Evolutionary conservation across 1,284 basidiomycete genomes (phyloP), one percentile per base, ranked within the genome.

Genomic region (Retiboletus fuscus): DNA sequence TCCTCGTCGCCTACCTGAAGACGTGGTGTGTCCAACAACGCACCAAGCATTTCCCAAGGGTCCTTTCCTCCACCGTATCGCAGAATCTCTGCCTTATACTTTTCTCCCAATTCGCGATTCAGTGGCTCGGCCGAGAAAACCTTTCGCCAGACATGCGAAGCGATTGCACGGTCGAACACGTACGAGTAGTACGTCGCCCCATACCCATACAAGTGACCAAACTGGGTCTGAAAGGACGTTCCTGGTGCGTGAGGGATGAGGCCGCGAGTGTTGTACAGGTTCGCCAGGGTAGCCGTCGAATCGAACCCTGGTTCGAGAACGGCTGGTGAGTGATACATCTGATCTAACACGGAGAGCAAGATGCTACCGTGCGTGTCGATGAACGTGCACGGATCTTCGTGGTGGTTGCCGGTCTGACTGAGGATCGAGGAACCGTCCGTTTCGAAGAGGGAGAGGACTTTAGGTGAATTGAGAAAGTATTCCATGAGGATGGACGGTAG

Each of bases 401-500:
- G 94, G 74, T 91, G 87, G 72, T 90, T 89, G 28, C 87, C 88
- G 0, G 85, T 83, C 72, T 87, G 86, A 11, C 83, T 83, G 10
- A 83, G 66, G 1, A 83, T 76, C 8, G 85, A 82, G 12, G 85
- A 88, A 64, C 81, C 85, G 73, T 87, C 85, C 61, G 80, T 79
- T 72, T 89, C 87, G 77, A 98, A 96, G 22, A 98, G 89, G 13
- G 91, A 89, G 22, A 99, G 89, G 24, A 99, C 96, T 13, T 86
- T 83, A 0, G 95, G 91, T 0, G 96, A 96, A 57, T 90, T 92
- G 51, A 98, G 90, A 85, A 99, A 95, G 80, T 97, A 96, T 82
- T 99, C 98, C 98, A 99, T 99, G 30, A 99, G 90, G 77, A 99
- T 98, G 16, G 97, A 99, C 0, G 97, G 98, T 5, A 99, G 87